A percentile compares a stretch with the other conserved stretches of the same genome.
Evolutionary conservation across 2,329 filamentous ascomycete genomes (phyloP).

Genomic region (Leptosphaerulina australis): DNA sequence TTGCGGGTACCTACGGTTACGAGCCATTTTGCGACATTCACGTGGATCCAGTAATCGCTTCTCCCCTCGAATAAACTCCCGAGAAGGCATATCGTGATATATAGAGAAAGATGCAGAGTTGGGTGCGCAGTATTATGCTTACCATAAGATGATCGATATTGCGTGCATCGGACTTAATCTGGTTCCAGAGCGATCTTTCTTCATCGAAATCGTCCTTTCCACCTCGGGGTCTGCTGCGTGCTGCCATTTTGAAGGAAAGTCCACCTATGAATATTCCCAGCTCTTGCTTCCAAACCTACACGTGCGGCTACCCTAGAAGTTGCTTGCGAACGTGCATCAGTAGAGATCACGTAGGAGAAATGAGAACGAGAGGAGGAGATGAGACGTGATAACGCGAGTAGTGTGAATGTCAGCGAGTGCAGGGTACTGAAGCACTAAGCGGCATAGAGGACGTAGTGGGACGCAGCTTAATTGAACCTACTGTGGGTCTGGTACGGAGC

Average conservation of each 20-base stretch:
- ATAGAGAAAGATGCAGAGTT: constrained; percentile 2
- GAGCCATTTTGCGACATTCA: neutral
- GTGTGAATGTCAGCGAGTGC: constrained; percentile 18
- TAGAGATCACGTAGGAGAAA: neutral
- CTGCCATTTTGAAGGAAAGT: constrained; percentile 49
- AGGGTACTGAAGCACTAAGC: constrained; percentile 30
- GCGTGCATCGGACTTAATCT: constrained; percentile 54
- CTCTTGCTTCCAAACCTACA: constrained; percentile 18
- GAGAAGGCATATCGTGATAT: constrained; percentile 1
- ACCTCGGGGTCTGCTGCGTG: constrained; percentile 52
- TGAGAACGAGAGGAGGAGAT: constrained; percentile 2
- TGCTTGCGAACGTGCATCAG: constrained; percentile 17
- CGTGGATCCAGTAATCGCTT: neutral
- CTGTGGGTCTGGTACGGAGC: constrained; percentile 22
- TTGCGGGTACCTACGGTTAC: neutral
- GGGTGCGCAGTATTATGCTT: constrained; percentile 27
- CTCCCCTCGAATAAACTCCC: neutral
- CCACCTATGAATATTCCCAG: constrained; percentile 1
- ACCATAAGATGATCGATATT: constrained; percentile 56
- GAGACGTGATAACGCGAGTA: constrained; percentile 8
- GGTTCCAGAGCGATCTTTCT: constrained; percentile 57
- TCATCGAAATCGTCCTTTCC: constrained; percentile 59
- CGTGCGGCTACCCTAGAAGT: constrained; percentile 6
- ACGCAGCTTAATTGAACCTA: constrained; percentile 31
- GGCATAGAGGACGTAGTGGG: constrained; percentile 22